Evolutionary conservation across 78 protist genomes (phyloP), one percentile per base, ranked within the genome.

Genomic region (Monocercomonoides exilis): DNA sequence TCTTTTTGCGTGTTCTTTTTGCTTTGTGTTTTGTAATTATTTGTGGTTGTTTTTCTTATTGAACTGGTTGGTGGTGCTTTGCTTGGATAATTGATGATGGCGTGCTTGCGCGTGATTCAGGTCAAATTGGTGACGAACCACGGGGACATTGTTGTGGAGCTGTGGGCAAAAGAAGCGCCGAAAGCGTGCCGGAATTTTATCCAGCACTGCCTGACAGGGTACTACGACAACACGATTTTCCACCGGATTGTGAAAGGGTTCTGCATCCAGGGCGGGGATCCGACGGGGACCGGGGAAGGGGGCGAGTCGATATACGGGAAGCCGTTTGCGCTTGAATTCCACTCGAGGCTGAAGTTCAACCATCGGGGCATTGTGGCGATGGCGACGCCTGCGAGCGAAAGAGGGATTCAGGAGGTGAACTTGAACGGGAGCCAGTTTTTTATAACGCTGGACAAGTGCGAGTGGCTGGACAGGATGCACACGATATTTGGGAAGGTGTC

Each of bases 231-330:
- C 89, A 85, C 89, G 41, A 45, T 89, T 5, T 96, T 96, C 90
- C 96, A 95, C 90, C 89, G 98, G 0, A 85, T 95, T 77, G 87
- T 96, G 45, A 85, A 85, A 44, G 91, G 82, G 5, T 94, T 94
- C 88, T 92, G 96, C 46, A 89, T 92, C 21, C 98, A 96, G 86
- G 90, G 92, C 36, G 99, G 99, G 54, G 98, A 96, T 82, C 97
- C 99, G 4, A 94, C 96, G 0, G 94, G 93, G 1, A 92, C 96
- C 0, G 98, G 98, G 32, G 81, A 46, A 0, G 96, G 95, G 1
- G 98, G 97, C 34, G 94, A 93, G 41, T 90, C 94, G 32, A 80
- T 92, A 0, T 96, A 88, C 70, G 94, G 93, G 1, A 54, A 44
- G 32, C 92, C 93, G 1, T 96, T 96, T 46, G 84, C 87, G 43